Evolutionary conservation across 2,329 filamentous ascomycete genomes (phyloP).

Genomic region (Aureobasidium leucospermi): DNA sequence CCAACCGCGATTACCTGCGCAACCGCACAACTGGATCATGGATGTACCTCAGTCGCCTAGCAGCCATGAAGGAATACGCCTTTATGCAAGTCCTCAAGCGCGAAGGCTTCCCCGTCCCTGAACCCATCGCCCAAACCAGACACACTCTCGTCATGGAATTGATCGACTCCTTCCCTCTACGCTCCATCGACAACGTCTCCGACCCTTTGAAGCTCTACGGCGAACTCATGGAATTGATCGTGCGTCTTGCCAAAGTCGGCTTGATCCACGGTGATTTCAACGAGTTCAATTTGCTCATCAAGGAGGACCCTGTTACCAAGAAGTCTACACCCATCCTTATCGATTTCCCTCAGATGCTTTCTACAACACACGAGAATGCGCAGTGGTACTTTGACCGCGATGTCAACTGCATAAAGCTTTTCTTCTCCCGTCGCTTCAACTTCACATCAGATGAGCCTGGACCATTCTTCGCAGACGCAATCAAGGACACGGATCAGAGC

Average conservation of each 20-base stretch:
- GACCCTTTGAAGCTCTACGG: slow-evolving; percentile 80
- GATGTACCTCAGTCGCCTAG: slow-evolving; percentile 95
- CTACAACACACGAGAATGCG: slow-evolving; percentile 85
- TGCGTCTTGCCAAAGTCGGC: slow-evolving; percentile 75
- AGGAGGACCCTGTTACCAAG: slow-evolving; percentile 51
- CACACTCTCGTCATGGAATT: slow-evolving; percentile 96
- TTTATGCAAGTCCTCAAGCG: slow-evolving; percentile 84
- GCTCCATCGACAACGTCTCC: slow-evolving; percentile 77
- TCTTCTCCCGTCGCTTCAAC: slow-evolving; percentile 82
- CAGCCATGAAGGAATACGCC: slow-evolving; percentile 87
- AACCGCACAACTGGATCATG: slow-evolving; percentile 75
- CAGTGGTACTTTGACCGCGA: slow-evolving; percentile 98
- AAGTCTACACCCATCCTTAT: slow-evolving; percentile 68
- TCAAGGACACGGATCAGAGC: slow-evolving; percentile 61
- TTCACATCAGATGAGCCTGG: slow-evolving; percentile 77
- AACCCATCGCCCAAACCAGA: slow-evolving; percentile 79
- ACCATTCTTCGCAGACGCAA: slow-evolving; percentile 77
- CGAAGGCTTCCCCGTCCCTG: slow-evolving; percentile 83
- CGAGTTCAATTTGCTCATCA: slow-evolving; percentile 96
- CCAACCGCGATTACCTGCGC: slow-evolving; percentile 89
- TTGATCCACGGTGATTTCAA: slow-evolving; percentile 98
- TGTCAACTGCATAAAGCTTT: slow-evolving; percentile 89
- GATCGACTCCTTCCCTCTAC: slow-evolving; percentile 83
- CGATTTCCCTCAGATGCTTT: slow-evolving; percentile 98
- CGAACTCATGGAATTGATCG: slow-evolving; percentile 81